A percentile compares a stretch with the other conserved stretches of the same genome.
phyloP scores from a whole-genome alignment of 2,329 filamentous ascomycete genomes.

The Alternaria tenuissima region DNA sequence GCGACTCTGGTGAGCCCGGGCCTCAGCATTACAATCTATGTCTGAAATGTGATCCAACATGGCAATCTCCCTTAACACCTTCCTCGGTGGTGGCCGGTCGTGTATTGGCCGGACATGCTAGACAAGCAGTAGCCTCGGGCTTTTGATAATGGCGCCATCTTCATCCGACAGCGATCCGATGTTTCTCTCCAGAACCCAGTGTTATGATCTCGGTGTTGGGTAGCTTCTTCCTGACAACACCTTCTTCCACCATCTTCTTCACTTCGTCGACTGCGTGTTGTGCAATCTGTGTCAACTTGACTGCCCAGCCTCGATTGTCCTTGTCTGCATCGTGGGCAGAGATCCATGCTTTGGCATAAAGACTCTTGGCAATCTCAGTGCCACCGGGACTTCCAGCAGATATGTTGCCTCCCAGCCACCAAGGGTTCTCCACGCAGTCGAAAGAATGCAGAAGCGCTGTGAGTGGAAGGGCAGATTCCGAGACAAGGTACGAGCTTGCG shows the following conservation, averaged over 20 bases:
- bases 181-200: constrained; percentile 29
- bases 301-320: constrained; percentile 62
- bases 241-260: constrained; percentile 37
- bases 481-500: constrained; percentile 64
- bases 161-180: constrained; percentile 31
- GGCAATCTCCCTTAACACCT: background rate
- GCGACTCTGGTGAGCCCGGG: background rate
- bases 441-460: constrained; percentile 72
- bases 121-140: background rate
- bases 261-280: constrained; percentile 43
- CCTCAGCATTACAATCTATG: background rate
- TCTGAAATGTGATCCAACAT: background rate
- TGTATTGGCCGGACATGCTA: background rate
- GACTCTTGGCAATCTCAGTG: constrained; percentile 62
- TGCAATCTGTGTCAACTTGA: constrained; percentile 59
- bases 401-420: constrained; percentile 69
- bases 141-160: background rate
- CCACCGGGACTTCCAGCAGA: constrained; percentile 66
- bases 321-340: constrained; percentile 69
- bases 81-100: background rate
- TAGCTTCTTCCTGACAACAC: constrained; percentile 16
- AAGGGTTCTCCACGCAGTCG: constrained; percentile 66
- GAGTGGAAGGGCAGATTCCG: constrained; percentile 66
- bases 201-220: constrained; percentile 30
- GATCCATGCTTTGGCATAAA: constrained; percentile 67